These are phyloP conservation scores for Diaporthe capsici DNA, from an alignment of 2,329 filamentous ascomycete species.

Conservation along the genomic window DNA sequence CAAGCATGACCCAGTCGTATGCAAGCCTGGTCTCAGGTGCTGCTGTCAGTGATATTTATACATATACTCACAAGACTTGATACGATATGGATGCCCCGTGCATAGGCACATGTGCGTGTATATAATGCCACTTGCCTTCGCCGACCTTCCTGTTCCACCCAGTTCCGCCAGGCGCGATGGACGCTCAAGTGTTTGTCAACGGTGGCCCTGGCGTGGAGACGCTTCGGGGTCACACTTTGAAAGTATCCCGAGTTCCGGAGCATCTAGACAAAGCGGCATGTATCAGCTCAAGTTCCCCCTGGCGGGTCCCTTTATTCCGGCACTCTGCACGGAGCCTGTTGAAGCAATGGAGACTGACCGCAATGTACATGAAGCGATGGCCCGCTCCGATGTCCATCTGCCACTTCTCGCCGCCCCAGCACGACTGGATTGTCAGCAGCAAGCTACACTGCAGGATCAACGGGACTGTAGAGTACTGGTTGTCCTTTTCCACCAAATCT, in stretches of 20 bases:
- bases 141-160: not conserved
- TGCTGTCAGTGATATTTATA: not conserved
- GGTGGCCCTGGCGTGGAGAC: not conserved
- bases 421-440: not conserved
- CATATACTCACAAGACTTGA: not conserved
- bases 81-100: not conserved
- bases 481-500: slow-evolving; percentile 7
- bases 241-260: not conserved
- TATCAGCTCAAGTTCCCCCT: not conserved
- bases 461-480: not conserved
- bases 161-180: not conserved
- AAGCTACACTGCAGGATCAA: not conserved
- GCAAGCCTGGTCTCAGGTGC: not conserved
- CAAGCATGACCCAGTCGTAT: not conserved
- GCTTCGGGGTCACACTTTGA: not conserved
- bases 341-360: not conserved
- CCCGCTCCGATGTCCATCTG: not conserved
- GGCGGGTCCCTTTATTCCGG: not conserved
- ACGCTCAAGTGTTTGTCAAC: not conserved
- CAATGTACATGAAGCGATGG: slow-evolving; percentile 1
- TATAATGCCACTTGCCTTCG: not conserved
- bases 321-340: not conserved
- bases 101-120: not conserved
- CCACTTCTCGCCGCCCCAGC: slow-evolving; percentile 2
- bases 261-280: not conserved